phyloP scores from a whole-genome alignment of 1,284 basidiomycete genomes.

The Boletus hoseneyae region DNA sequence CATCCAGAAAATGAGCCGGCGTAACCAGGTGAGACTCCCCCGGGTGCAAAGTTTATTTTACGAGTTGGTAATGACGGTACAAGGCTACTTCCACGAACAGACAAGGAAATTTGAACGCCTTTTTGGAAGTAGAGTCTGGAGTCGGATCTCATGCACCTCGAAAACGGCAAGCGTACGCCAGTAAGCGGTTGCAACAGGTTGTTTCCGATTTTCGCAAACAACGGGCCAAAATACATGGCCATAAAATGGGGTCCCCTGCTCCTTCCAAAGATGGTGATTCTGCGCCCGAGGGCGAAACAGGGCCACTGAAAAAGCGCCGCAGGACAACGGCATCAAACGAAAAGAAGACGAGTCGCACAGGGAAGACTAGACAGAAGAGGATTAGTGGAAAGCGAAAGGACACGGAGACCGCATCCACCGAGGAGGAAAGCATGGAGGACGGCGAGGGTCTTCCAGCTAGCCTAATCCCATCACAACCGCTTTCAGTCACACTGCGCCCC shows the following conservation, averaged over 20 bases:
- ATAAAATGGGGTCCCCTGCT: background rate
- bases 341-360: conserved; percentile 20
- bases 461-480: conserved; percentile 20
- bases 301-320: conserved; percentile 32
- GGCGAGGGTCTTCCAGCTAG: conserved; percentile 10
- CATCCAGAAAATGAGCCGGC: conserved; percentile 85
- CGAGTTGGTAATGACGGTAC: conserved; percentile 1
- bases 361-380: conserved; percentile 6
- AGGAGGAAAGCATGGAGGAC: conserved; percentile 29
- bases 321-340: conserved; percentile 16
- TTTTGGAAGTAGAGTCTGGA: conserved; percentile 60
- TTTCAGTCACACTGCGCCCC: conserved; percentile 35
- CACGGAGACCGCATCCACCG: background rate
- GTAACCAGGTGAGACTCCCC: conserved; percentile 54
- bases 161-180: conserved; percentile 76
- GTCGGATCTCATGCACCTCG: conserved; percentile 71
- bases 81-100: conserved; percentile 63
- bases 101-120: conserved; percentile 70
- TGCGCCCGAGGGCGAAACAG: conserved; percentile 18
- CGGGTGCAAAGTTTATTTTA: background rate
- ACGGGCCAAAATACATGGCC: conserved; percentile 28
- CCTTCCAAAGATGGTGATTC: conserved; percentile 21
- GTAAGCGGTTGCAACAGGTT: conserved; percentile 87
- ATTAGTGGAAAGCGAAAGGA: conserved; percentile 10
- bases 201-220: conserved; percentile 78